Percentiles rank a stretch among this genome's conserved stretches.
phyloP scores from a whole-genome alignment of 2,329 filamentous ascomycete species.

The Ophiosphaerella korrae region DNA sequence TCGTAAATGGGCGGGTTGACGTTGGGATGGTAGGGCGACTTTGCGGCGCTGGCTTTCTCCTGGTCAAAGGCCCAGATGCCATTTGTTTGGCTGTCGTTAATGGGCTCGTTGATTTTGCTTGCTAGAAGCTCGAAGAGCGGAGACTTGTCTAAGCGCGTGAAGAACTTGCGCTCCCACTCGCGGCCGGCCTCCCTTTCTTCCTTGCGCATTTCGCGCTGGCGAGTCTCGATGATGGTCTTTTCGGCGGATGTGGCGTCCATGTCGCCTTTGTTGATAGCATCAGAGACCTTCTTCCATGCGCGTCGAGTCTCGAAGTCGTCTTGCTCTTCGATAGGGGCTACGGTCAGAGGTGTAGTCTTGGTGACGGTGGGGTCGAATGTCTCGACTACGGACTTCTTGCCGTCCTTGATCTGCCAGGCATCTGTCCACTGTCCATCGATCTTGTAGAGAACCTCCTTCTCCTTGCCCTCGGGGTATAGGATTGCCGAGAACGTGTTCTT shows the following conservation, averaged over 20 bases:
- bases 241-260: conserved; percentile 79
- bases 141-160: conserved; percentile 55
- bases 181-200: conserved; percentile 75
- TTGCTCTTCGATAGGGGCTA: conserved; percentile 77
- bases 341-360: conserved; percentile 67
- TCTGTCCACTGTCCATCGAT: conserved; percentile 90
- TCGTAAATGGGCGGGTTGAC: conserved; percentile 35
- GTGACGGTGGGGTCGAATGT: conserved; percentile 54
- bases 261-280: conserved; percentile 78
- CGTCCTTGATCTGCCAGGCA: conserved; percentile 76
- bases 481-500: conserved; percentile 87
- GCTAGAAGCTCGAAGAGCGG: conserved; percentile 57
- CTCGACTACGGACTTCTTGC: conserved; percentile 54
- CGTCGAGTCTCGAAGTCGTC: conserved; percentile 85
- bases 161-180: conserved; percentile 85
- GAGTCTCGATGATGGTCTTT: conserved; percentile 89
- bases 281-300: conserved; percentile 86
- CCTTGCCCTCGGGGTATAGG: conserved; percentile 71
- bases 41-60: conserved; percentile 50
- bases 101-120: conserved; percentile 50
- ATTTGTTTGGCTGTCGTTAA: conserved; percentile 69
- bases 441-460: conserved; percentile 78
- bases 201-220: conserved; percentile 77
- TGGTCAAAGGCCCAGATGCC: conserved; percentile 73
- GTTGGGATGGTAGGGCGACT: conserved; percentile 35